These are phyloP conservation scores for Moesziomyces sp. DNA, from an alignment of 1,284 basidiomycete species.

Conservation along the genomic window DNA sequence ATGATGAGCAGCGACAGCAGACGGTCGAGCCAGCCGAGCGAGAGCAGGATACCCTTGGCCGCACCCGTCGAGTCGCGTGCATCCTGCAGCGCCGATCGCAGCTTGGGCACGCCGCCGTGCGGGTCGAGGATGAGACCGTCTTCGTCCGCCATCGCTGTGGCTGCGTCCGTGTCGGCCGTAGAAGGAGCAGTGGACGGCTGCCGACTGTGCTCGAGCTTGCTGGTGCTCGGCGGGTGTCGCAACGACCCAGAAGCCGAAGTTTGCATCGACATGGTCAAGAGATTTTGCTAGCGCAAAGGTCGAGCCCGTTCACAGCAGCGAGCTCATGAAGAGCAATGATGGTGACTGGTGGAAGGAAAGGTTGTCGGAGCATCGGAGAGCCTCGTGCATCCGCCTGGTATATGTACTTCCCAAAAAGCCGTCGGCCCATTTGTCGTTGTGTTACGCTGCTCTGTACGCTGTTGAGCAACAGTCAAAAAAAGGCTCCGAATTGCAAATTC, in stretches of 20 bases:
- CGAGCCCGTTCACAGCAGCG: too few species aligned
- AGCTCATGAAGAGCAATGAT: too few species aligned
- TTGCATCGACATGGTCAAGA: not conserved
- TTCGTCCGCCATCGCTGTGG: slow-evolving; percentile 11
- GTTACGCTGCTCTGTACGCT: not conserved
- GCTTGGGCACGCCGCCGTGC: slow-evolving; percentile 45
- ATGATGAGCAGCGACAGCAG: slow-evolving; percentile 79
- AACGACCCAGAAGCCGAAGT: not conserved
- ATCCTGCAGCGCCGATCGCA: slow-evolving; percentile 43
- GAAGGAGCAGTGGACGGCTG: slow-evolving; percentile 6
- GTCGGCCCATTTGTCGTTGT: too few species aligned
- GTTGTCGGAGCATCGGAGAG: too few species aligned
- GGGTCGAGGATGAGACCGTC: slow-evolving; percentile 49
- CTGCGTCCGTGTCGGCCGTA: not conserved
- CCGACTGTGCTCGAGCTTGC: slow-evolving; percentile 1
- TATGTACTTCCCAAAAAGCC: too few species aligned
- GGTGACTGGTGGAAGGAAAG: too few species aligned
- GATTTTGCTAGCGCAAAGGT: too few species aligned
- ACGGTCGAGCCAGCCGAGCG: slow-evolving; percentile 74
- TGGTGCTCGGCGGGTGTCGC: too few species aligned
- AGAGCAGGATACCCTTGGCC: slow-evolving; percentile 47
- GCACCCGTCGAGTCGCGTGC: slow-evolving; percentile 42
- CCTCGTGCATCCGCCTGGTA: too few species aligned
- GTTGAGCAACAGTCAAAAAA: not conserved
- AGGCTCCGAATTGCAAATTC: slow-evolving; percentile 27